phyloP scores from a whole-genome alignment of 208 protist species.

The Trypanosomatidae sp. region DNA sequence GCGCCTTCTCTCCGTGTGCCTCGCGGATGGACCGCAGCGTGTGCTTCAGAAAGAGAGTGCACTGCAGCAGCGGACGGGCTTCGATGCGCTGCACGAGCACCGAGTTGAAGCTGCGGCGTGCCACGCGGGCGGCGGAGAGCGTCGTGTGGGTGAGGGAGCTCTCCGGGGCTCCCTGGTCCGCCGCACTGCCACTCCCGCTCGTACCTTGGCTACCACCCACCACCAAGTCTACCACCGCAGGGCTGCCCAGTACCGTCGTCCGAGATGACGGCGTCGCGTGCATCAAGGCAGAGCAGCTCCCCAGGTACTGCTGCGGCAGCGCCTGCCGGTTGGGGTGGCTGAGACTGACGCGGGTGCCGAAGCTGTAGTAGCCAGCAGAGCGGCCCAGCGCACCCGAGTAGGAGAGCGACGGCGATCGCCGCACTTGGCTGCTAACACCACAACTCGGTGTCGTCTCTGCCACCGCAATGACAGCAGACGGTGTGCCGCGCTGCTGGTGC shows the following conservation, averaged over 20 bases:
- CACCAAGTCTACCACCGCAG: constrained; percentile 5
- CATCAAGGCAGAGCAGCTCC: constrained; percentile 25
- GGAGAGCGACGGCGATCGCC: constrained; percentile 25
- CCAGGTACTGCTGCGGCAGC: constrained; percentile 40
- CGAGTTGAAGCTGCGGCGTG: constrained; percentile 24
- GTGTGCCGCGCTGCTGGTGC: no score
- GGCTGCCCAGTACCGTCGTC: constrained; percentile 7
- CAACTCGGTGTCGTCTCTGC: background rate
- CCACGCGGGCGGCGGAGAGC: constrained; percentile 1
- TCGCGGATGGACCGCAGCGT: constrained; percentile 18
- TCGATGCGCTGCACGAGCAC: constrained; percentile 35
- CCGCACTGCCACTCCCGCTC: no score
- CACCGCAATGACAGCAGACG: background rate
- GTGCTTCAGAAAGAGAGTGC: constrained; percentile 55
- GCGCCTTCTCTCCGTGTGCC: no score
- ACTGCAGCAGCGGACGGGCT: constrained; percentile 53
- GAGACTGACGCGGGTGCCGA: constrained; percentile 43
- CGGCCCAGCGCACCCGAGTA: constrained; percentile 34
- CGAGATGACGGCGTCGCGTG: background rate
- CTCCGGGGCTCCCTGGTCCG: no score
- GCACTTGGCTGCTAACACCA: constrained; percentile 3
- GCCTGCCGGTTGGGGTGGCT: constrained; percentile 53
- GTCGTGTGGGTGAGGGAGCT: background rate
- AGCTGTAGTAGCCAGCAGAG: constrained; percentile 74
- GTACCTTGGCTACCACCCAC: background rate